A percentile compares a stretch with the other conserved stretches of the same genome.
Conservation (phyloP, 208 protist genomes). For the Trypanosoma platydactyli region DNA sequence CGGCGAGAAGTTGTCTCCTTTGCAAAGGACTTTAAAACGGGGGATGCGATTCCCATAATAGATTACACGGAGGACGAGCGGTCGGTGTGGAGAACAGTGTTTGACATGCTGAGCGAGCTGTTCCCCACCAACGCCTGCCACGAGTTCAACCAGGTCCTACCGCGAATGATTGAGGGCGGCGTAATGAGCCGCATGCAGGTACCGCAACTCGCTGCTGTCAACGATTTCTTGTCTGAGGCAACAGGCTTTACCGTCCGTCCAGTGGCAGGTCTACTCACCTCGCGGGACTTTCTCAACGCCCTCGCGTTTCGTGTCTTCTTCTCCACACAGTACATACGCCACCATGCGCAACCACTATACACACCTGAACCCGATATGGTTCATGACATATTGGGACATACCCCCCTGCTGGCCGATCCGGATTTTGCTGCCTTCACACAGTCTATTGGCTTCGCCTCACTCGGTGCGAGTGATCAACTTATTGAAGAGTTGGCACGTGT, state of each 20-base stretch:
- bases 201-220: constrained; percentile 95
- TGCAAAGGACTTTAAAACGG: constrained; percentile 81
- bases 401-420: constrained; percentile 94
- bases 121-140: constrained; percentile 94
- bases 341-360: constrained; percentile 93
- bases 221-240: constrained; percentile 87
- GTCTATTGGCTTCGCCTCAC: constrained; percentile 96
- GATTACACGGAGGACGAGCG: constrained; percentile 94
- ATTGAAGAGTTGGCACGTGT: constrained; percentile 90
- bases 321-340: constrained; percentile 97
- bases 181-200: constrained; percentile 88
- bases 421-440: constrained; percentile 97
- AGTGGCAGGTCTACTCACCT: constrained; percentile 92
- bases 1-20: constrained; percentile 72
- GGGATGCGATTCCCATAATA: constrained; percentile 83
- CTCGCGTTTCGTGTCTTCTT: constrained; percentile 96
- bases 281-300: constrained; percentile 95
- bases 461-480: constrained; percentile 94
- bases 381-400: constrained; percentile 96
- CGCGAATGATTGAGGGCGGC: constrained; percentile 92
- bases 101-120: constrained; percentile 80
- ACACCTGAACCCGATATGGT: constrained; percentile 96
- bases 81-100: constrained; percentile 86
- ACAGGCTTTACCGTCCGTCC: constrained; percentile 95
- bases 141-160: constrained; percentile 93